Evolutionary conservation across 2,329 filamentous ascomycete genomes (phyloP).

Genomic region (Cladosporium colombiae): DNA sequence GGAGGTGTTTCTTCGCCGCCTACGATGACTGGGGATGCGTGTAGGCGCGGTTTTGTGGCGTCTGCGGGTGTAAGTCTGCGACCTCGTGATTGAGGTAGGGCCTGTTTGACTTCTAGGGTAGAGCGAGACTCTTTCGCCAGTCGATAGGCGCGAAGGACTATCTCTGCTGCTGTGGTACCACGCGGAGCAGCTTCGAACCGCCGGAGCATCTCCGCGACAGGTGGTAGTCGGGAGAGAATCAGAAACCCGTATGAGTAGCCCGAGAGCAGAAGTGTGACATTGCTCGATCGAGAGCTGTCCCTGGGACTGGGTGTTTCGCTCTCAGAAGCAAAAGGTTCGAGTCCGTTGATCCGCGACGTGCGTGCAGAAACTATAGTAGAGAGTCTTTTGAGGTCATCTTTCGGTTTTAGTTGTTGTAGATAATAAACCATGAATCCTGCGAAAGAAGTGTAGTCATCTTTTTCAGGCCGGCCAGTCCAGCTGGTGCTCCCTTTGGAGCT

Average conservation of each 20-base stretch:
- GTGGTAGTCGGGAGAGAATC: slow-evolving; percentile 72
- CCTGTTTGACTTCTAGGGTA: slow-evolving; percentile 39
- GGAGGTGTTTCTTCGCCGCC: slow-evolving; percentile 51
- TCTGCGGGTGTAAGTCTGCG: slow-evolving; percentile 26
- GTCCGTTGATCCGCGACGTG: neutral
- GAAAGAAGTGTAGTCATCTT: slow-evolving; percentile 78
- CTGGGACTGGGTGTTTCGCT: neutral
- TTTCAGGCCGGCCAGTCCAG: slow-evolving; percentile 82
- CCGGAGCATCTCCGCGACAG: slow-evolving; percentile 56
- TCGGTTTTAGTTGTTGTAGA: slow-evolving; percentile 55
- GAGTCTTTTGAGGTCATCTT: neutral
- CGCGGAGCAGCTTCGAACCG: slow-evolving; percentile 56
- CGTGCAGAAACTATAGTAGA: slow-evolving; percentile 11
- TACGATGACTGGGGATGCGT: slow-evolving; percentile 32
- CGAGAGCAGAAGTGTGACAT: slow-evolving; percentile 57
- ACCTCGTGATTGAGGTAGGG: slow-evolving; percentile 38
- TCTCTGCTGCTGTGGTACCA: slow-evolving; percentile 66
- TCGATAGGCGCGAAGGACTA: slow-evolving; percentile 67
- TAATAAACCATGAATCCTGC: slow-evolving; percentile 80
- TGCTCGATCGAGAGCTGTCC: slow-evolving; percentile 2
- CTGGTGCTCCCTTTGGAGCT: slow-evolving; percentile 76
- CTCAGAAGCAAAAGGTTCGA: neutral
- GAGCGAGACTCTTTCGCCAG: slow-evolving; percentile 65
- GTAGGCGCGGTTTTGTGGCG: slow-evolving; percentile 15
- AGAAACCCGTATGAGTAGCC: slow-evolving; percentile 93